phyloP scores from a whole-genome alignment of 2,329 filamentous ascomycete species.

The Fusarium sp. region DNA sequence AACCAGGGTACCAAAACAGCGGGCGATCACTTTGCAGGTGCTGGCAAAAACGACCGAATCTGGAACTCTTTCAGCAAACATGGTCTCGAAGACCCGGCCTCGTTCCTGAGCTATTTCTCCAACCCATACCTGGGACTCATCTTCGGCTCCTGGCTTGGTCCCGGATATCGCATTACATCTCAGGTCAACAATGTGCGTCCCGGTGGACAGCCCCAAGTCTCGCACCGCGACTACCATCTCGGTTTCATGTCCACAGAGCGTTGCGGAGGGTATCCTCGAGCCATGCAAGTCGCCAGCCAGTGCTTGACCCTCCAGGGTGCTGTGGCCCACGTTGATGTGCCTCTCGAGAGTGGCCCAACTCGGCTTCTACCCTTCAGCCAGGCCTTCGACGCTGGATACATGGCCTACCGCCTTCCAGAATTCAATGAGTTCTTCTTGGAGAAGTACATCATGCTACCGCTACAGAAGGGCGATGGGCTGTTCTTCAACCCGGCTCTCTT shows the following conservation, averaged over 20 bases:
- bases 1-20: constrained; percentile 52
- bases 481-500: constrained; percentile 77
- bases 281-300: constrained; percentile 69
- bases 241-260: constrained; percentile 70
- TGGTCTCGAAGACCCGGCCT: constrained; percentile 64
- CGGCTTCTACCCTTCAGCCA: constrained; percentile 75
- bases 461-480: constrained; percentile 71
- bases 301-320: constrained; percentile 75
- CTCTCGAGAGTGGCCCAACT: constrained; percentile 71
- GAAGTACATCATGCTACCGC: constrained; percentile 66
- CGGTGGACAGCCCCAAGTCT: constrained; percentile 69
- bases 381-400: constrained; percentile 69
- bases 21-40: constrained; percentile 74
- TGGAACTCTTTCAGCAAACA: constrained; percentile 79
- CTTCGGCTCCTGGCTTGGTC: constrained; percentile 71
- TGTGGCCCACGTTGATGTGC: constrained; percentile 75
- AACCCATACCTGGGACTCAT: constrained; percentile 72
- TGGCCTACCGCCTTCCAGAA: constrained; percentile 68
- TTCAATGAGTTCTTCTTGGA: constrained; percentile 70
- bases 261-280: constrained; percentile 64
- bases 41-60: constrained; percentile 72
- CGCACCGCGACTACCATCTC: constrained; percentile 76
- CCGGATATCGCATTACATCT: constrained; percentile 72
- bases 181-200: constrained; percentile 76
- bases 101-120: constrained; percentile 72